Evolutionary conservation across 331 rosid species (phyloP).

Genomic region (Malus hybrid): DNA sequence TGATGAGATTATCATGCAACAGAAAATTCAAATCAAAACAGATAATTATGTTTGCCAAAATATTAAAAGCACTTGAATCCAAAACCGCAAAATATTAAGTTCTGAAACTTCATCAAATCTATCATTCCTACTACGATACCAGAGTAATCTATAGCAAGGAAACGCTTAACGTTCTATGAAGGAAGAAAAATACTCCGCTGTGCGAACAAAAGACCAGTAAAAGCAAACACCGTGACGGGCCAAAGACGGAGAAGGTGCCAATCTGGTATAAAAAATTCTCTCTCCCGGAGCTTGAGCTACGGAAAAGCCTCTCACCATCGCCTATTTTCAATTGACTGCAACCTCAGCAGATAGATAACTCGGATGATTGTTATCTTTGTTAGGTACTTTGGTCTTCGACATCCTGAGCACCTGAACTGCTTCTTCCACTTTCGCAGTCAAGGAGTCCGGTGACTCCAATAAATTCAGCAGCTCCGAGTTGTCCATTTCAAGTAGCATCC

Average conservation of each 20-base stretch:
- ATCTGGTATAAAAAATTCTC: constrained; percentile 3
- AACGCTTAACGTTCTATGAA: constrained; percentile 5
- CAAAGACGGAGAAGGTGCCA: constrained; percentile 17
- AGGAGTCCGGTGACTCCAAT: constrained; percentile 77
- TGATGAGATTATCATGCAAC: background rate
- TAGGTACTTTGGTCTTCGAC: constrained; percentile 55
- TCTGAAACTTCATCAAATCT: constrained; percentile 4
- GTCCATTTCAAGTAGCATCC: constrained; percentile 97
- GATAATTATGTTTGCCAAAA: background rate
- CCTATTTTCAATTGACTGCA: constrained; percentile 53
- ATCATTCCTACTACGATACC: background rate
- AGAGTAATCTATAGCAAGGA: background rate
- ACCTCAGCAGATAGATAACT: constrained; percentile 72
- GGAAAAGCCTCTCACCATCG: constrained; percentile 8
- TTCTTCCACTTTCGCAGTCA: constrained; percentile 72
- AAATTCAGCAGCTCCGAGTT: constrained; percentile 67
- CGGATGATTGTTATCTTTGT: constrained; percentile 56
- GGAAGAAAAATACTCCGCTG: constrained; percentile 6
- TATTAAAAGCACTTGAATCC: background rate
- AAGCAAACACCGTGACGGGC: background rate
- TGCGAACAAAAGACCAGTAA: background rate
- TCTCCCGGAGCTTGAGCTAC: constrained; percentile 22
- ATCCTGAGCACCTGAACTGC: constrained; percentile 73
- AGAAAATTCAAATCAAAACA: background rate
- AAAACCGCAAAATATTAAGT: constrained; percentile 4